Conservation (phyloP, 129 eudicot species). For the Flaveria sonorensis region DNA sequence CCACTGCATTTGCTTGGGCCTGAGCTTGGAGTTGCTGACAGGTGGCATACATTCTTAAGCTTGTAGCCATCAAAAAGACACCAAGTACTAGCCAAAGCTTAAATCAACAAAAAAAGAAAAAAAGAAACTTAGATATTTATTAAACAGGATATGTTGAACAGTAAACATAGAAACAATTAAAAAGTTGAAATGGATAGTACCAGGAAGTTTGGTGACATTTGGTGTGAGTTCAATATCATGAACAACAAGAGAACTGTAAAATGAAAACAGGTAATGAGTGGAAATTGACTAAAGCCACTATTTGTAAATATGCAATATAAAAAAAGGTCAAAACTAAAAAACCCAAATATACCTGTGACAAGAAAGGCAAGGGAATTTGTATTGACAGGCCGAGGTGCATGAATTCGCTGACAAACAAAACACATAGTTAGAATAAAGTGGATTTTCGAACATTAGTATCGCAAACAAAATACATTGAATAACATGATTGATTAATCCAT, state of each 20-base stretch:
- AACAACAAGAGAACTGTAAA: conserved; percentile 78
- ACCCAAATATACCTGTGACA: conserved; percentile 62
- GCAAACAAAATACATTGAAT: conserved; percentile 13
- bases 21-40: conserved; percentile 97
- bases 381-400: conserved; percentile 83
- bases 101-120: neutral
- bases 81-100: conserved; percentile 97
- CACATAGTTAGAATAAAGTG: conserved; percentile 44
- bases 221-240: conserved; percentile 89
- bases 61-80: conserved; percentile 85
- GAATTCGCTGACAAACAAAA: conserved; percentile 61
- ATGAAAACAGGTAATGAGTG: conserved; percentile 26
- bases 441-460: conserved; percentile 47
- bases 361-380: conserved; percentile 91
- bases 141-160: neutral
- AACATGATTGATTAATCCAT: conserved; percentile 1
- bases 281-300: neutral
- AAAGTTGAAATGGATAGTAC: conserved; percentile 38
- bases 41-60: conserved; percentile 92
- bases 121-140: neutral
- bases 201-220: conserved; percentile 95
- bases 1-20: conserved; percentile 89
- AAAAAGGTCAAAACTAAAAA: neutral
- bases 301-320: neutral
- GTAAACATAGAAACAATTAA: conserved; percentile 1